These are phyloP conservation scores for Blastocystis sp. DNA, from an alignment of 352 stramenopile species.

Conservation along the genomic window DNA sequence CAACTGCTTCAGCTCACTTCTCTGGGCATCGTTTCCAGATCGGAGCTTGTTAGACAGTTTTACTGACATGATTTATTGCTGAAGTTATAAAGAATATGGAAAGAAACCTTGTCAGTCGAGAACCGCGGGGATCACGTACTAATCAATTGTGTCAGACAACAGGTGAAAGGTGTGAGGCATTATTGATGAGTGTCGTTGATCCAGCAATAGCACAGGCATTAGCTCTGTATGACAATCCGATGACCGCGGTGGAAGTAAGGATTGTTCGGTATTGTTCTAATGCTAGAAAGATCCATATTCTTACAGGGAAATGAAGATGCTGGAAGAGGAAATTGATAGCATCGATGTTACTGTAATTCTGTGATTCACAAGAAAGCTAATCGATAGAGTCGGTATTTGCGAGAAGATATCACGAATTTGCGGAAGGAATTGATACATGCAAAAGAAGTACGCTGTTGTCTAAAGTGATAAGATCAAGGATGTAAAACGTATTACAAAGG, in stretches of 20 bases:
- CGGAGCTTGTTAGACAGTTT: background rate
- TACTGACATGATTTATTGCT: background rate
- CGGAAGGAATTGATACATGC: constrained; percentile 96
- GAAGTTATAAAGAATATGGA: constrained; percentile 4
- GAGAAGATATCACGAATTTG: constrained; percentile 99
- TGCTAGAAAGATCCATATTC: constrained; percentile 10
- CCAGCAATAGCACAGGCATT: background rate
- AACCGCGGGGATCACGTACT: background rate
- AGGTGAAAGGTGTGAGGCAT: background rate
- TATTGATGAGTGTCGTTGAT: background rate
- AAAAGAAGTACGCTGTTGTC: constrained; percentile 83
- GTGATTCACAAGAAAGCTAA: constrained; percentile 71
- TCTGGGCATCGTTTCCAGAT: background rate
- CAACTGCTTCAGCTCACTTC: background rate
- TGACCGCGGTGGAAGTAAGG: background rate
- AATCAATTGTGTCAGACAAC: background rate
- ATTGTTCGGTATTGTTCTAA: background rate
- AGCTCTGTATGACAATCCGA: background rate
- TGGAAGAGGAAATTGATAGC: constrained; percentile 31
- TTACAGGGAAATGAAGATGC: constrained; percentile 40
- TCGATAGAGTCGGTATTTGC: constrained; percentile 84
- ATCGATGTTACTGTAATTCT: constrained; percentile 39
- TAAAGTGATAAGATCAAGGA: constrained; percentile 72
- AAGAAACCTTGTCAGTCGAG: background rate
- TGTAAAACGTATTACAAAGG: constrained; percentile 98